phyloP scores from a whole-genome alignment of 495 filamentous ascomycete species.

The Penicillium longicatenatum region DNA sequence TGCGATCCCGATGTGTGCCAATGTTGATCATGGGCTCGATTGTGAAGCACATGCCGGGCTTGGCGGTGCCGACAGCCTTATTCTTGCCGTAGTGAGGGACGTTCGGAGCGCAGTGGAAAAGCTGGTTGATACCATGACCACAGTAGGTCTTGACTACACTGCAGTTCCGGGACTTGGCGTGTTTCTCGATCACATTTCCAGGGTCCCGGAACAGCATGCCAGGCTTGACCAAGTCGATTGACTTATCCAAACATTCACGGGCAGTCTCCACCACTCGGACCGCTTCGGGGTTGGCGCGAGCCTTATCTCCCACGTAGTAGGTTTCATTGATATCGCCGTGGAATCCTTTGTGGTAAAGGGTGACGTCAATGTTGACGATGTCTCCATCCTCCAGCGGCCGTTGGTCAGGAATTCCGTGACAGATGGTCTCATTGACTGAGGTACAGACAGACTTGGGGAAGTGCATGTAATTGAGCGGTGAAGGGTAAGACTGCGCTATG shows the following conservation, averaged over 20 bases:
- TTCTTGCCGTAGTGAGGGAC: conserved; percentile 89
- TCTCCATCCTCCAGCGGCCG: conserved; percentile 79
- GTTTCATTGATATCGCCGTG: conserved; percentile 92
- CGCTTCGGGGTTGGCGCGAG: conserved; percentile 70
- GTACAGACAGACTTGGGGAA: conserved; percentile 99
- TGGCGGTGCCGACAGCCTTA: conserved; percentile 84
- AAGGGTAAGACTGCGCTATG: conserved; percentile 81
- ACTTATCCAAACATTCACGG: conserved; percentile 77
- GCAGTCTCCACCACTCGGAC: conserved; percentile 85
- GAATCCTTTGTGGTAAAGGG: conserved; percentile 82
- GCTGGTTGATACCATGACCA: conserved; percentile 81
- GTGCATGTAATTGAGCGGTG: conserved; percentile 90
- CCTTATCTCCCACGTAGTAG: conserved; percentile 83
- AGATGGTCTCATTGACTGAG: conserved; percentile 94
- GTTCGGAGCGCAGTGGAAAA: conserved; percentile 85
- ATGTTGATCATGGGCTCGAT: conserved; percentile 92
- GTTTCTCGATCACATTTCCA: conserved; percentile 82
- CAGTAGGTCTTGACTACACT: conserved; percentile 89
- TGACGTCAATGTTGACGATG: conserved; percentile 88
- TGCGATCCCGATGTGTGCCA: conserved; percentile 77
- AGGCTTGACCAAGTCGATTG: conserved; percentile 83
- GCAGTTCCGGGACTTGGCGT: conserved; percentile 75
- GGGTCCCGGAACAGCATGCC: conserved; percentile 84
- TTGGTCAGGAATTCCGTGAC: conserved; percentile 87
- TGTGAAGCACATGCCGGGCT: conserved; percentile 89